A percentile compares a stretch with the other conserved stretches of the same genome.
phyloP scores from a whole-genome alignment of 345 rosid genomes.

The Gossypium bickii region DNA sequence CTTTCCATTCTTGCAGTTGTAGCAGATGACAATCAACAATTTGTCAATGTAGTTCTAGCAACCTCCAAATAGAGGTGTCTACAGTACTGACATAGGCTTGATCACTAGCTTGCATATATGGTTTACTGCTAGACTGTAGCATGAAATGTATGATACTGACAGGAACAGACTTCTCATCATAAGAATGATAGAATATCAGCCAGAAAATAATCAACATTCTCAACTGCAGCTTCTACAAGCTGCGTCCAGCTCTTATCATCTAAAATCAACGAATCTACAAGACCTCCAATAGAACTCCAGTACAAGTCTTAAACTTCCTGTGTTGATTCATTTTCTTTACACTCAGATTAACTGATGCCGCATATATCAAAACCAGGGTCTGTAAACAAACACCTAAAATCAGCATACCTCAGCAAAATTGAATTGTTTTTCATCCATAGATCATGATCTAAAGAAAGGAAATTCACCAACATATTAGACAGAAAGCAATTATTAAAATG shows the following conservation, averaged over 20 bases:
- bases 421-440: background rate
- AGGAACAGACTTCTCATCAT: slow-evolving; percentile 51
- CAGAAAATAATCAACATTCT: slow-evolving; percentile 67
- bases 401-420: background rate
- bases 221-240: slow-evolving; percentile 73
- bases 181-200: slow-evolving; percentile 39
- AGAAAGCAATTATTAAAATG: background rate
- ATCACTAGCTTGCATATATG: slow-evolving; percentile 33
- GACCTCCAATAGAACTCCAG: slow-evolving; percentile 16
- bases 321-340: slow-evolving; percentile 18
- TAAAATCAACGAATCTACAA: slow-evolving; percentile 24
- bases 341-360: slow-evolving; percentile 11
- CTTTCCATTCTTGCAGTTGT: slow-evolving; percentile 61
- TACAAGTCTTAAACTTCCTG: slow-evolving; percentile 7
- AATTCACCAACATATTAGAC: background rate
- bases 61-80: slow-evolving; percentile 49
- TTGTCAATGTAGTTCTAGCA: slow-evolving; percentile 61
- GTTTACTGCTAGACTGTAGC: slow-evolving; percentile 62
- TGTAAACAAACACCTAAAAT: slow-evolving; percentile 21
- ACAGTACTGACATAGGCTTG: slow-evolving; percentile 36
- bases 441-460: background rate
- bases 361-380: slow-evolving; percentile 25
- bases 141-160: slow-evolving; percentile 43
- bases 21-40: slow-evolving; percentile 33
- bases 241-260: slow-evolving; percentile 57